Evolutionary conservation across 2,329 filamentous ascomycete genomes (phyloP).

Genomic region (Paecilomyces dactylethromorphus): DNA sequence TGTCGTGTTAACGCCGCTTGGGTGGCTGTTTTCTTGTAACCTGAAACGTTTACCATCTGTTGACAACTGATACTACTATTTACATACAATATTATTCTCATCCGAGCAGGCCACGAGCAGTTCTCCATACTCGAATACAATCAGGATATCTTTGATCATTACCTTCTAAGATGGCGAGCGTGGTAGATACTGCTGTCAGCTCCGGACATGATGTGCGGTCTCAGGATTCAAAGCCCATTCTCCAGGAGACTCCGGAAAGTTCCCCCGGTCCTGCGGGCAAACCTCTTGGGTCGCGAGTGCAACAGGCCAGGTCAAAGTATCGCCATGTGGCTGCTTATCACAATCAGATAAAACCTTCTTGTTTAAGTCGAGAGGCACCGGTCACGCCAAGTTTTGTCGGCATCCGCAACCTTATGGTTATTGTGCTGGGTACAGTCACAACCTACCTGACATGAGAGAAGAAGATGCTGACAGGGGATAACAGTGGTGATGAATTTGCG

Average conservation of each 20-base stretch:
- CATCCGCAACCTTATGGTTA: conserved; percentile 92
- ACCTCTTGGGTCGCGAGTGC: conserved; percentile 2
- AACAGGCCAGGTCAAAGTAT: conserved; percentile 60
- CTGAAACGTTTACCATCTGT: background rate
- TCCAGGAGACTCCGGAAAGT: conserved; percentile 6
- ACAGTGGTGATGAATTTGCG: conserved; percentile 86
- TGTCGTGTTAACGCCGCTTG: background rate
- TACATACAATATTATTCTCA: background rate
- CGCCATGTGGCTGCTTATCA: conserved; percentile 89
- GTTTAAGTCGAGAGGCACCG: conserved; percentile 75
- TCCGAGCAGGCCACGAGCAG: background rate
- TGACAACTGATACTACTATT: background rate
- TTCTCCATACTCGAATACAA: background rate
- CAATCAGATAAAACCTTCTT: conserved; percentile 63
- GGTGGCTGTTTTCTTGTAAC: background rate
- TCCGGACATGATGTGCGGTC: conserved; percentile 20
- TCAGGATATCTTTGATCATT: background rate
- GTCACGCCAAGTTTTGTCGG: conserved; percentile 78
- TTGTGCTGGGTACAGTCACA: conserved; percentile 65
- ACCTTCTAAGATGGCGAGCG: conserved; percentile 22
- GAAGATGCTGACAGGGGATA: background rate
- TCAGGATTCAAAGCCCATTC: conserved; percentile 7
- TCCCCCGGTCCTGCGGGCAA: conserved; percentile 2
- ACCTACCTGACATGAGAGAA: background rate
- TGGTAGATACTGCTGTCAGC: conserved; percentile 19